A percentile compares a stretch with the other conserved stretches of the same genome.
These are phyloP conservation scores for Solanum dulcamara DNA, from an alignment of 257 asterid species.

Conservation along the genomic window DNA sequence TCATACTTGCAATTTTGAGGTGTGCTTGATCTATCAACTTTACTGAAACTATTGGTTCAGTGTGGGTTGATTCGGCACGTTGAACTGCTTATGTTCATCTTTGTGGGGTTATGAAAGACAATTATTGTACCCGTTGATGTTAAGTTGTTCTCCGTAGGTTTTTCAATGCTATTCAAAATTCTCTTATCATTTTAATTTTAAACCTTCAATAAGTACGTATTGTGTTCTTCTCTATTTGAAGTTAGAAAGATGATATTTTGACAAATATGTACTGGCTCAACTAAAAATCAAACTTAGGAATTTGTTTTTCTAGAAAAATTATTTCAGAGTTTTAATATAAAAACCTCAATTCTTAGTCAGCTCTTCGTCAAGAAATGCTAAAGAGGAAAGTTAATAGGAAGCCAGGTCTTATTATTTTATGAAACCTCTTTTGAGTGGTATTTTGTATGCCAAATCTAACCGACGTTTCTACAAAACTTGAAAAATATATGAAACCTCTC, in stretches of 20 bases:
- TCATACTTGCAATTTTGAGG: background rate
- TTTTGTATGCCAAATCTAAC: no score
- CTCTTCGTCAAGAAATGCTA: background rate
- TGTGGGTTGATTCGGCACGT: background rate
- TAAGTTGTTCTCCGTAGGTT: background rate
- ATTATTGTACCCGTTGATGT: background rate
- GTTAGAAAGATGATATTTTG: background rate
- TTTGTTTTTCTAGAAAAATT: background rate
- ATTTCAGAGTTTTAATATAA: background rate
- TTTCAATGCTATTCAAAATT: background rate
- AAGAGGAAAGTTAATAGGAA: background rate
- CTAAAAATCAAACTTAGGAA: background rate
- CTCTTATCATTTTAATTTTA: background rate
- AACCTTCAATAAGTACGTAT: background rate
- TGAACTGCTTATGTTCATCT: slow-evolving; percentile 5
- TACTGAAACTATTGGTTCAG: background rate
- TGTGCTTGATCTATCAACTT: slow-evolving; percentile 1
- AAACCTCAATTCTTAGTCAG: background rate
- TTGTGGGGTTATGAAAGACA: background rate
- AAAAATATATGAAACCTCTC: no score
- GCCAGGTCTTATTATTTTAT: no score
- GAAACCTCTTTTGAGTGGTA: no score
- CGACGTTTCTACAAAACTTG: no score
- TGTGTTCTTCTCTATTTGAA: background rate
- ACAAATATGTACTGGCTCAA: background rate